These are phyloP conservation scores for Colletotrichum sp. DNA, from an alignment of 2,329 filamentous ascomycete genomes.

Conservation along the genomic window DNA sequence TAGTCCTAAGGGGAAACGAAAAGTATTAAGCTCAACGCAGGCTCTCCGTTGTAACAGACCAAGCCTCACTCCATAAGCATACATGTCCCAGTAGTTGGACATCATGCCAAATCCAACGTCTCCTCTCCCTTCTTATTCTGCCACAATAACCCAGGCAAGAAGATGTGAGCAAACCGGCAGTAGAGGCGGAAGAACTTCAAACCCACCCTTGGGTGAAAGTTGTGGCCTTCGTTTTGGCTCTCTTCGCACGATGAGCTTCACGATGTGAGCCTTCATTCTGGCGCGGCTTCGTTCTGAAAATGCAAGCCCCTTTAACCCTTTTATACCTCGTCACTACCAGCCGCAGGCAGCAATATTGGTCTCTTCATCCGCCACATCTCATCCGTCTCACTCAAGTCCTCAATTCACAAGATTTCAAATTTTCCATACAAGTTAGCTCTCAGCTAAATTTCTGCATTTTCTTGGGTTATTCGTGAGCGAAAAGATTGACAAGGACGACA, in stretches of 20 bases:
- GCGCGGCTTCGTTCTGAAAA: not conserved
- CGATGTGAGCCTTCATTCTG: too few relatives aligned
- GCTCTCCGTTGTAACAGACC: too few relatives aligned
- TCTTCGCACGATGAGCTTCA: too few relatives aligned
- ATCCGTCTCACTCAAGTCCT: not conserved
- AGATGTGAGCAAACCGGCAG: too few relatives aligned
- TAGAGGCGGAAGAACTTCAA: not conserved
- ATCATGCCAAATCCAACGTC: not conserved
- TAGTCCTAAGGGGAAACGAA: too few relatives aligned
- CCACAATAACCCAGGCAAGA: not conserved
- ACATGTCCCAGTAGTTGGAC: too few relatives aligned
- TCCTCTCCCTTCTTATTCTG: not conserved
- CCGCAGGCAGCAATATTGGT: not conserved
- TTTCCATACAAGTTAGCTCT: not conserved
- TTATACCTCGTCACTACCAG: not conserved
- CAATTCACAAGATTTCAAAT: not conserved
- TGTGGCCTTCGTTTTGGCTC: too few relatives aligned
- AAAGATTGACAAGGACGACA: too few relatives aligned
- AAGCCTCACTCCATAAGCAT: too few relatives aligned
- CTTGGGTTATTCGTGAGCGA: fast-evolving
- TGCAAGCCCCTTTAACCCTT: not conserved
- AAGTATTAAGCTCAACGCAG: too few relatives aligned
- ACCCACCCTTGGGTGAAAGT: too few relatives aligned
- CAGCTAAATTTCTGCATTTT: fast-evolving
- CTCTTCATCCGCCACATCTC: too few relatives aligned